These are phyloP conservation scores for Phytophthora crassamura DNA, from an alignment of 352 stramenopile species.

Conservation along the genomic window DNA sequence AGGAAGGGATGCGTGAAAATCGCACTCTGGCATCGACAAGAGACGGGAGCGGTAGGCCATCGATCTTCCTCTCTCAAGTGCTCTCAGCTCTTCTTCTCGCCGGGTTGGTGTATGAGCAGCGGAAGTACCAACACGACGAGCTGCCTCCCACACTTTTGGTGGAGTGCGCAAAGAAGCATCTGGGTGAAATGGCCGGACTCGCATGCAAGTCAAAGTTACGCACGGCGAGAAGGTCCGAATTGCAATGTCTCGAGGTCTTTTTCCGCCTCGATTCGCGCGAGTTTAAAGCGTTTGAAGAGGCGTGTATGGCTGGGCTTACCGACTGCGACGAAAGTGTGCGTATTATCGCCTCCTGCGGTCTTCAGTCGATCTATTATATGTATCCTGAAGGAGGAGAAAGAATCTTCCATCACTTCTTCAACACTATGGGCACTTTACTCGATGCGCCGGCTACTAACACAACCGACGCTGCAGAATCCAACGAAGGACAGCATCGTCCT, in stretches of 20 bases:
- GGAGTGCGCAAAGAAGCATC: conserved; percentile 47
- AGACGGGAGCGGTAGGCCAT: conserved; percentile 34
- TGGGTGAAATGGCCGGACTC: conserved; percentile 31
- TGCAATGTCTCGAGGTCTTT: conserved; percentile 68
- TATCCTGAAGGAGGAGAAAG: conserved; percentile 70
- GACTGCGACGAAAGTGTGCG: conserved; percentile 71
- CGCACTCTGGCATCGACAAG: conserved; percentile 28
- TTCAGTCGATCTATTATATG: conserved; percentile 85
- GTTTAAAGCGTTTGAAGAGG: conserved; percentile 66
- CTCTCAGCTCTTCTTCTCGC: conserved; percentile 52
- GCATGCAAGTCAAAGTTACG: conserved; percentile 31
- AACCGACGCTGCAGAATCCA: background rate
- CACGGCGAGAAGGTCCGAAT: conserved; percentile 42
- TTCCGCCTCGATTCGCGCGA: conserved; percentile 64
- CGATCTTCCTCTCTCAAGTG: conserved; percentile 65
- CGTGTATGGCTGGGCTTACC: conserved; percentile 48
- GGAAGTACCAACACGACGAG: conserved; percentile 63
- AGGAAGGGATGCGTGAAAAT: conserved; percentile 45
- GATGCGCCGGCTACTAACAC: conserved; percentile 19
- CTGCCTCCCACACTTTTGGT: conserved; percentile 54
- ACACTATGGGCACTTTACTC: conserved; percentile 36
- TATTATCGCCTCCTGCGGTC: conserved; percentile 43
- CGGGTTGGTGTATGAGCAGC: conserved; percentile 58
- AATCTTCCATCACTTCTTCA: conserved; percentile 64
- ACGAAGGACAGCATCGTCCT: background rate